A percentile compares a stretch with the other conserved stretches of the same genome.
These are phyloP conservation scores for Calycina marina DNA, from an alignment of 2,329 filamentous ascomycete species.

Conservation along the genomic window DNA sequence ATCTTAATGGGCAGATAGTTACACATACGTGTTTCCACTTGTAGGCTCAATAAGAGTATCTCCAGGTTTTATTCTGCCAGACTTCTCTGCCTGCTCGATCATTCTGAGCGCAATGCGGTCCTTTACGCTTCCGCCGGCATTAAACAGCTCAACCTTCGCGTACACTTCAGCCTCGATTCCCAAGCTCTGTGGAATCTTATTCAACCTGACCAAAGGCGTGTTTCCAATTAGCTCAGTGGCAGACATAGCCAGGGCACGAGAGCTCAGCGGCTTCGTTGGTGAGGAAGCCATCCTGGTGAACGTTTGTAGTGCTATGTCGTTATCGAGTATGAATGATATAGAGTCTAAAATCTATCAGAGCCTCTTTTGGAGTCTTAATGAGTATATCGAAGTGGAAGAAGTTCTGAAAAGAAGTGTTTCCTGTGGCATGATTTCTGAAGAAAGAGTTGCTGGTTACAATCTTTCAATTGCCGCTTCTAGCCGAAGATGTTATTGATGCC, in stretches of 20 bases:
- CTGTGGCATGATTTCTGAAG: background rate
- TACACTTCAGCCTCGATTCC: constrained; percentile 83
- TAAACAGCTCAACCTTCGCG: constrained; percentile 86
- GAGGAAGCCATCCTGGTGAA: constrained; percentile 12
- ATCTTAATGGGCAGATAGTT: background rate
- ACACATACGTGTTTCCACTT: constrained; percentile 71
- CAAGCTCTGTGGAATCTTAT: constrained; percentile 80
- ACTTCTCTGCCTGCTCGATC: constrained; percentile 89
- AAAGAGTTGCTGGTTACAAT: too few species aligned
- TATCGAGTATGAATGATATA: background rate
- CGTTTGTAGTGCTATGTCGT: background rate
- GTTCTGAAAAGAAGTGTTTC: background rate
- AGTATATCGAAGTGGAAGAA: constrained; percentile 1
- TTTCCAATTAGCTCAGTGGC: constrained; percentile 86
- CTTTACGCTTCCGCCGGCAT: constrained; percentile 86
- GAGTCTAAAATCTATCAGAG: background rate
- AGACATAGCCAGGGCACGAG: constrained; percentile 31
- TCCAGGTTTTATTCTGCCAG: constrained; percentile 87
- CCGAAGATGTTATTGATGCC: too few species aligned
- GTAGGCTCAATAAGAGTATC: constrained; percentile 97
- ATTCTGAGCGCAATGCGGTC: constrained; percentile 92
- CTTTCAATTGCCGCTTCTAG: too few species aligned
- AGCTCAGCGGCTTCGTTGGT: constrained; percentile 14
- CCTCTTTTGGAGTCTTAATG: background rate
- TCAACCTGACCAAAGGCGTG: constrained; percentile 86